phyloP scores from a whole-genome alignment of 2,329 filamentous ascomycete genomes.

The Lecanicillium sp. region DNA sequence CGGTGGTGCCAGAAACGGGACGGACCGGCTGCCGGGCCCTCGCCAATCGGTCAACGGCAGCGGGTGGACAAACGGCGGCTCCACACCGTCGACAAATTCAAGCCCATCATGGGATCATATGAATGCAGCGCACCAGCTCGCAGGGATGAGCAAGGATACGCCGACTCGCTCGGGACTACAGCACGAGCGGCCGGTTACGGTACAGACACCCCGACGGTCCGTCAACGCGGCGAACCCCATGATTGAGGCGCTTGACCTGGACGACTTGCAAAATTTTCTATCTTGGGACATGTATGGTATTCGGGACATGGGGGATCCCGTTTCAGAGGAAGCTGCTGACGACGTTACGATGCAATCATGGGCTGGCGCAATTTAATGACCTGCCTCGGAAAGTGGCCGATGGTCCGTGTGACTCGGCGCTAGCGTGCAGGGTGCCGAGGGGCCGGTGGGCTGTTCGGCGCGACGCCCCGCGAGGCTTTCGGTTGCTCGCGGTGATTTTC shows the following conservation, averaged over 20 bases:
- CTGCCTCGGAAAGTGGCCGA: not conserved
- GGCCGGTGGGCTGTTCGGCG: no score
- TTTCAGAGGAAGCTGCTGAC: slow-evolving; percentile 26
- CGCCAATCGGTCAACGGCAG: slow-evolving; percentile 2
- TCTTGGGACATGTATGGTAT: slow-evolving; percentile 34
- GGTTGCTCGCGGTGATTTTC: no score
- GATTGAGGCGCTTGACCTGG: slow-evolving; percentile 28
- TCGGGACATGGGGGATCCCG: slow-evolving; percentile 30
- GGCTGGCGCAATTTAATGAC: slow-evolving; percentile 9
- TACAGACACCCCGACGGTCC: slow-evolving; percentile 15
- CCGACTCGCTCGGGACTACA: slow-evolving; percentile 25
- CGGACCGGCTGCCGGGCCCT: slow-evolving; percentile 1
- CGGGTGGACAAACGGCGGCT: slow-evolving; percentile 14
- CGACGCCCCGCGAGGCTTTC: no score
- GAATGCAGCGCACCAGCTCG: slow-evolving; percentile 19
- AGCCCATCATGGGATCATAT: slow-evolving; percentile 19
- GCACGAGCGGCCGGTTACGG: slow-evolving; percentile 26
- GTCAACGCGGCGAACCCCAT: slow-evolving; percentile 17
- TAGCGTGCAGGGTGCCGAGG: no score
- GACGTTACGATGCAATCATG: slow-evolving; percentile 13
- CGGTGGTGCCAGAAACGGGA: slow-evolving; percentile 8
- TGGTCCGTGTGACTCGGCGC: no score
- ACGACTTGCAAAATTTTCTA: slow-evolving; percentile 29
- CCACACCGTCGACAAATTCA: slow-evolving; percentile 12
- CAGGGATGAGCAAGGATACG: slow-evolving; percentile 15